Conservation (phyloP, 495 filamentous ascomycete species). For the Pseudoneurospora amorphoporcata region DNA sequence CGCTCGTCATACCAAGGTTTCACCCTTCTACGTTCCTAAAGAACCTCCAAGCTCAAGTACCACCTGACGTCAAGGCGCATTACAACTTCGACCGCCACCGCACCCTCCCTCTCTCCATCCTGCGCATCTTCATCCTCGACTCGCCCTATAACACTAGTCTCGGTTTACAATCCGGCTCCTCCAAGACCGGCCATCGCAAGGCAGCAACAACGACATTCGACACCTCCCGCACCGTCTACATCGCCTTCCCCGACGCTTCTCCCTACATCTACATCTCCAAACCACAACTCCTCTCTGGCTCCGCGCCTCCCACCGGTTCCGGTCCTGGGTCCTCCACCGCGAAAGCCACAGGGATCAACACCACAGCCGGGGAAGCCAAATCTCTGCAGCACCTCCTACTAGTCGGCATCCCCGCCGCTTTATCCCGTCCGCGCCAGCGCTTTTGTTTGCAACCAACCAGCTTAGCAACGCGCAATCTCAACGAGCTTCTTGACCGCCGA, state of each 20-base stretch:
- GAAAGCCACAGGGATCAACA: background rate
- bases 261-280: conserved; percentile 64
- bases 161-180: conserved; percentile 45
- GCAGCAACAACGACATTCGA: conserved; percentile 29
- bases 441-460: conserved; percentile 56
- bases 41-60: conserved; percentile 59
- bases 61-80: conserved; percentile 69
- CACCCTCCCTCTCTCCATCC: conserved; percentile 52
- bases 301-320: background rate
- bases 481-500: conserved; percentile 51
- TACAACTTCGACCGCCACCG: conserved; percentile 60
- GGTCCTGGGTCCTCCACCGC: background rate
- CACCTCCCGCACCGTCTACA: conserved; percentile 55
- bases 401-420: conserved; percentile 66
- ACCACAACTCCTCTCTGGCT: conserved; percentile 22
- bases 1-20: conserved; percentile 53
- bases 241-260: conserved; percentile 70
- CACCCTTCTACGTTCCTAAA: conserved; percentile 65
- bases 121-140: conserved; percentile 66
- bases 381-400: conserved; percentile 58
- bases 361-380: conserved; percentile 38
- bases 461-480: conserved; percentile 57
- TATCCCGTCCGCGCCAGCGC: conserved; percentile 58
- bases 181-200: conserved; percentile 33
- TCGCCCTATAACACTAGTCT: conserved; percentile 55